Percentiles rank a stretch among this genome's conserved stretches.
These are phyloP conservation scores for Sporothrix inflata DNA, from an alignment of 2,329 filamentous ascomycete genomes.

Conservation along the genomic window DNA sequence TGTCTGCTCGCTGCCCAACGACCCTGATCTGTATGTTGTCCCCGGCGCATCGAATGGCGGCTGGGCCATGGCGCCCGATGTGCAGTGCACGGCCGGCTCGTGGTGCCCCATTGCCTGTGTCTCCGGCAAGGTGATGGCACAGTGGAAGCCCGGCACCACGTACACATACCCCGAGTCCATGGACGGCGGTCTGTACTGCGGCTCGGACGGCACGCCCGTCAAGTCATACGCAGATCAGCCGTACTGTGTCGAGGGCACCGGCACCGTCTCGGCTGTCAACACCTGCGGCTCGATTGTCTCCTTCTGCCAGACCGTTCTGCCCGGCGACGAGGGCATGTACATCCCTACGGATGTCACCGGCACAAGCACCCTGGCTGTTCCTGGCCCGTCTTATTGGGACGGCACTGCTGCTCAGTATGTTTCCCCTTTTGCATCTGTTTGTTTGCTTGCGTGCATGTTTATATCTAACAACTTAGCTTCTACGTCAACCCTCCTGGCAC, in stretches of 20 bases:
- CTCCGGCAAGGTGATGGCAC: slow-evolving; percentile 73
- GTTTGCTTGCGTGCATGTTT: slow-evolving; percentile 43
- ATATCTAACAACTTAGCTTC: slow-evolving; percentile 46
- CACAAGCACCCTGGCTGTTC: slow-evolving; percentile 67
- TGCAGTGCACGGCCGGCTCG: slow-evolving; percentile 65
- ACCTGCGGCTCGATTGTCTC: slow-evolving; percentile 64
- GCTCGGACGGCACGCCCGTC: slow-evolving; percentile 63
- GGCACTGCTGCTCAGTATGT: slow-evolving; percentile 74
- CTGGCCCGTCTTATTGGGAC: slow-evolving; percentile 70
- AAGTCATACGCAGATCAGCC: slow-evolving; percentile 70
- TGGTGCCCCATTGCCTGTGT: slow-evolving; percentile 81
- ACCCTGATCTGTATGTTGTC: slow-evolving; percentile 68
- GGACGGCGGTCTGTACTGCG: slow-evolving; percentile 76
- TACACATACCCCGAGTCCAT: slow-evolving; percentile 73
- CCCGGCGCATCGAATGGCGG: slow-evolving; percentile 71
- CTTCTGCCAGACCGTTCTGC: slow-evolving; percentile 79
- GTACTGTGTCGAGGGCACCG: slow-evolving; percentile 72
- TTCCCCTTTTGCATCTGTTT: not conserved
- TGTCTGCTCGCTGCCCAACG: slow-evolving; percentile 66
- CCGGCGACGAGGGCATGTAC: slow-evolving; percentile 80
- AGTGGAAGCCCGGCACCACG: slow-evolving; percentile 73
- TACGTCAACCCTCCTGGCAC: slow-evolving; percentile 79
- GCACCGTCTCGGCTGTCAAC: slow-evolving; percentile 67
- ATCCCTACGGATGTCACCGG: slow-evolving; percentile 72
- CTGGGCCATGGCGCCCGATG: slow-evolving; percentile 79